Conservation (phyloP, 345 rosid species). For the Acer campestre region DNA sequence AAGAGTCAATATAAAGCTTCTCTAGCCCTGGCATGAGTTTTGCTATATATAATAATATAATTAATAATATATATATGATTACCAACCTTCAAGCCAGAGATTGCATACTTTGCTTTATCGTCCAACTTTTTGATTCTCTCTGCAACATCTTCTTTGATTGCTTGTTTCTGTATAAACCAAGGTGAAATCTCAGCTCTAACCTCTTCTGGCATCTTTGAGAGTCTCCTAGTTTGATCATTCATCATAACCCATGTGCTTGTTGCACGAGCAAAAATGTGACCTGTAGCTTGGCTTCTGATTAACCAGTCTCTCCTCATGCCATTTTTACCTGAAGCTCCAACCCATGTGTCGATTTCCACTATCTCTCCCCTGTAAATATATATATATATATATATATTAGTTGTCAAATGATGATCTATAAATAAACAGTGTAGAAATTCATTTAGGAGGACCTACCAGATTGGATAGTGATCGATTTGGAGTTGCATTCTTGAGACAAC, state of each 20-base stretch:
- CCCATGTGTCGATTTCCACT: constrained; percentile 73
- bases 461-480: constrained; percentile 59
- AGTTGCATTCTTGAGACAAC: constrained; percentile 71
- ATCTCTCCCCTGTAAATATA: constrained; percentile 61
- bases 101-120: constrained; percentile 47
- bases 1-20: constrained; percentile 4
- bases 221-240: constrained; percentile 67
- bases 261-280: constrained; percentile 56
- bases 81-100: constrained; percentile 51
- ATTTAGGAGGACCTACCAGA: constrained; percentile 39
- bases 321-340: constrained; percentile 71
- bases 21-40: constrained; percentile 4
- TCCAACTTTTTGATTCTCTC: constrained; percentile 63
- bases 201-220: constrained; percentile 68
- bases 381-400: too few relatives aligned
- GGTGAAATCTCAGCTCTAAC: constrained; percentile 67
- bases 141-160: constrained; percentile 54
- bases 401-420: too few relatives aligned
- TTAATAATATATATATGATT: too few relatives aligned
- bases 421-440: too few relatives aligned
- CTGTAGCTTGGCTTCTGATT: constrained; percentile 63
- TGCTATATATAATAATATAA: not conserved
- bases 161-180: constrained; percentile 64
- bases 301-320: constrained; percentile 77
- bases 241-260: constrained; percentile 80